Conservation (phyloP, 1,139 yeast species). For the Taphrina wiesneri region DNA sequence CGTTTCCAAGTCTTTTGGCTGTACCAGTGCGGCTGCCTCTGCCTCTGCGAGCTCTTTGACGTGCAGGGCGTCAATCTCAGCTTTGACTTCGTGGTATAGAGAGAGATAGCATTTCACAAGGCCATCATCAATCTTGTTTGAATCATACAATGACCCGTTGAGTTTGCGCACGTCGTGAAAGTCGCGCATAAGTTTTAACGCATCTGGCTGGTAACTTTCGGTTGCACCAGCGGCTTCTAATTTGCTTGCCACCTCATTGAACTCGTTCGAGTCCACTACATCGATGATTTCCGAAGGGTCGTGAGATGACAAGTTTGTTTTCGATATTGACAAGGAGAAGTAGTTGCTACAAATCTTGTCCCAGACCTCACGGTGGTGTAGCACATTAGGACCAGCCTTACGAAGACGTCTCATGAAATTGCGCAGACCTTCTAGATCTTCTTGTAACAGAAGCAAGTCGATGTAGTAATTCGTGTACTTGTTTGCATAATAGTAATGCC, state of each 20-base stretch:
- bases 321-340: neutral
- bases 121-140: slow-evolving; percentile 33
- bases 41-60: neutral
- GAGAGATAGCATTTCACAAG: slow-evolving; percentile 32
- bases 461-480: slow-evolving; percentile 68
- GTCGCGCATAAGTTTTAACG: slow-evolving; percentile 28
- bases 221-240: slow-evolving; percentile 7
- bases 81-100: slow-evolving; percentile 8
- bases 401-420: slow-evolving; percentile 68
- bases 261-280: slow-evolving; percentile 6
- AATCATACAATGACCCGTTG: slow-evolving; percentile 34
- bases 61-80: neutral
- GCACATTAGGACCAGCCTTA: slow-evolving; percentile 73
- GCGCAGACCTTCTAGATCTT: slow-evolving; percentile 62
- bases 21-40: neutral
- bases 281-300: slow-evolving; percentile 8
- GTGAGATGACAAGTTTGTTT: neutral
- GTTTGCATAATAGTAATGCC: slow-evolving; percentile 76
- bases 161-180: slow-evolving; percentile 32
- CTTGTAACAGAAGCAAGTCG: slow-evolving; percentile 55
- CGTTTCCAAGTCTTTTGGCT: neutral
- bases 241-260: slow-evolving; percentile 18
- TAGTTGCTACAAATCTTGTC: slow-evolving; percentile 51
- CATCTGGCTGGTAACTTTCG: neutral
- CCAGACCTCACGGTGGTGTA: slow-evolving; percentile 64